phyloP scores from a whole-genome alignment of 1,284 basidiomycete genomes.

The Fistulina hepatica region DNA sequence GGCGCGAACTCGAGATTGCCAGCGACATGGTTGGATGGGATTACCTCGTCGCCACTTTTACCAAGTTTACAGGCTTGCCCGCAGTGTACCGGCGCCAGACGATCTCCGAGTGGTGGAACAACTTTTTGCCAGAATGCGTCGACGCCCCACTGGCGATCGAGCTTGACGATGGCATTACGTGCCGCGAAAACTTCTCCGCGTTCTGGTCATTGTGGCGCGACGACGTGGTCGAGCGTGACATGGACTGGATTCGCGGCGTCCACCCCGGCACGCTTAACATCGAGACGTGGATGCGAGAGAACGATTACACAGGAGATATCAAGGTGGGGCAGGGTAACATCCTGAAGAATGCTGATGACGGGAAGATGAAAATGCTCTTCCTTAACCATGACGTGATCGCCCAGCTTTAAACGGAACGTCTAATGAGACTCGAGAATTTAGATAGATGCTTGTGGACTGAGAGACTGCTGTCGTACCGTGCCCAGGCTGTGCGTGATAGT shows the following conservation, averaged over 20 bases:
- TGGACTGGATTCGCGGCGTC: constrained; percentile 8
- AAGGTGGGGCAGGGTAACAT: not conserved
- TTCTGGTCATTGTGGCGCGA: constrained; percentile 10
- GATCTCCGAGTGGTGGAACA: constrained; percentile 10
- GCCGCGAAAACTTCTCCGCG: constrained; percentile 9
- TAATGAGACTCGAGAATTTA: no score
- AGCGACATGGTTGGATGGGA: constrained; percentile 17
- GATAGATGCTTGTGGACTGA: no score
- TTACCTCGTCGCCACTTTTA: constrained; percentile 13
- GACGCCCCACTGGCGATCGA: no score
- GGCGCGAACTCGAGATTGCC: constrained; percentile 15
- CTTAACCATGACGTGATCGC: not conserved
- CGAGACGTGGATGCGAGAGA: constrained; percentile 11
- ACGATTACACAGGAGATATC: constrained; percentile 3
- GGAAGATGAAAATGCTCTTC: not conserved
- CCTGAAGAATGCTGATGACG: constrained; percentile 1
- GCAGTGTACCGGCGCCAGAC: constrained; percentile 8
- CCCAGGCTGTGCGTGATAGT: no score
- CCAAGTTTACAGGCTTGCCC: constrained; percentile 7
- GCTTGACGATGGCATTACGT: no score
- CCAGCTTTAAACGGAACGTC: not conserved
- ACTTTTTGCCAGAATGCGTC: no score
- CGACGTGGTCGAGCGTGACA: constrained; percentile 7
- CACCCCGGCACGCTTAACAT: constrained; percentile 8
- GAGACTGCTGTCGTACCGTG: no score